Evolutionary conservation across 2,329 filamentous ascomycete species (phyloP), one percentile per base, ranked within the genome.

Genomic region (Sclerotiophoma versabilis): DNA sequence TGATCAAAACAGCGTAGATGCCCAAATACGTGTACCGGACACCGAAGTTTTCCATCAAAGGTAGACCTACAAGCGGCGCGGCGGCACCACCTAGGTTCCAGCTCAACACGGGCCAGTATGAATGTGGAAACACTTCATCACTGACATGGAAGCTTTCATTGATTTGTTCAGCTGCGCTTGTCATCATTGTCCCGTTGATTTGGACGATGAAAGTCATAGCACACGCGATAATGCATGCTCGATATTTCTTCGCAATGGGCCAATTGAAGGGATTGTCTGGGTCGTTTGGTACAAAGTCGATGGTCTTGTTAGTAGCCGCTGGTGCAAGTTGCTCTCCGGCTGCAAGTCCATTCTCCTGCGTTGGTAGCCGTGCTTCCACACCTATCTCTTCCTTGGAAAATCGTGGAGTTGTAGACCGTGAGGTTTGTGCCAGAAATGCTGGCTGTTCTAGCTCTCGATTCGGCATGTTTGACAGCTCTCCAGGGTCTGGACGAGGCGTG

Each of bases 11-110:
- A 7, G 75, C 66, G 50, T 79, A 79, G 3, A 77, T 68, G 11
- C 51, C 46, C 29, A 80, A 69, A 33, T 80, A 80, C 4, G 77
- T 78, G 4, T 75, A 75, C 63, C 77, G 72, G 2, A 79, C 74
- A 5, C 78, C 78, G 22, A 76, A 77, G 4, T 74, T 72, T 57
- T 80, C 78, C 68, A 78, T 79, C 19, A 79, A 47, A 1, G 78
- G 78, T 2, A 81, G 52, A 1, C 76, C 70, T 3, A 78, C 39
- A 5, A 80, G 55, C 6, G 77, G 75, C 10, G 74, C 75, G 0
- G 77, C 56, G 3, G 76, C 79, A 8, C 72, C 78, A 1, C 77
- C 77, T 1, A 79, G 45, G 15, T 73, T 76, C 78, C 76, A 79
- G 5, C 71, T 74, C 5, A 77, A 67, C 0, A 76, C 72, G 2